Percentiles rank a stretch among this genome's conserved stretches.
Conservation (phyloP, 2,329 filamentous ascomycete genomes). For the Metarhizium sp. region DNA sequence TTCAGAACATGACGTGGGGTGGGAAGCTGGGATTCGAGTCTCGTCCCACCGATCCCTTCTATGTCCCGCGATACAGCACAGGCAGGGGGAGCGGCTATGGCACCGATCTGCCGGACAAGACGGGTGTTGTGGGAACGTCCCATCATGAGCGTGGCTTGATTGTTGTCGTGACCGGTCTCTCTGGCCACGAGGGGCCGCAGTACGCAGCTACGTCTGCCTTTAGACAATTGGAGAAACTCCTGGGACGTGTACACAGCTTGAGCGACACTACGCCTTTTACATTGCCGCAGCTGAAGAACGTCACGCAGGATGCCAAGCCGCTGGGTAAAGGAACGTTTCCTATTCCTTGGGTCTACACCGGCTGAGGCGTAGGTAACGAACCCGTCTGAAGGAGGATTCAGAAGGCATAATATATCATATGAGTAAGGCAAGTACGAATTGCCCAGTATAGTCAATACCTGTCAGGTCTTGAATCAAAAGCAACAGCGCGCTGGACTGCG, state of each 20-base stretch:
- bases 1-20: conserved; percentile 78
- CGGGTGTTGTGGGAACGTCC: conserved; percentile 59
- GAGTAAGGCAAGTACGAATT: background rate
- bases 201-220: conserved; percentile 61
- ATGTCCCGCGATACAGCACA: conserved; percentile 41
- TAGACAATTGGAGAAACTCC: conserved; percentile 63
- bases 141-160: conserved; percentile 71
- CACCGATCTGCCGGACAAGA: conserved; percentile 41
- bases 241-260: conserved; percentile 58
- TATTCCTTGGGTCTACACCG: conserved; percentile 24
- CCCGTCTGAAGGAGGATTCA: background rate
- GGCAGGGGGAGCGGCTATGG: conserved; percentile 26
- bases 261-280: conserved; percentile 29
- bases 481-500: too few species aligned
- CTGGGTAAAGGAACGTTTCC: conserved; percentile 15
- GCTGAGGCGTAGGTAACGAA: background rate
- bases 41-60: conserved; percentile 52
- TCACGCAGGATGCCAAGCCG: conserved; percentile 9
- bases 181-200: conserved; percentile 61
- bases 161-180: conserved; percentile 51
- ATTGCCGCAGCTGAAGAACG: conserved; percentile 10
- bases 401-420: too few species aligned
- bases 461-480: too few species aligned
- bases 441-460: too few species aligned
- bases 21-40: conserved; percentile 60